Evolutionary conservation across 257 asterid species (phyloP), one percentile per base, ranked within the genome.

Genomic region (Nicotiana noctiflora): DNA sequence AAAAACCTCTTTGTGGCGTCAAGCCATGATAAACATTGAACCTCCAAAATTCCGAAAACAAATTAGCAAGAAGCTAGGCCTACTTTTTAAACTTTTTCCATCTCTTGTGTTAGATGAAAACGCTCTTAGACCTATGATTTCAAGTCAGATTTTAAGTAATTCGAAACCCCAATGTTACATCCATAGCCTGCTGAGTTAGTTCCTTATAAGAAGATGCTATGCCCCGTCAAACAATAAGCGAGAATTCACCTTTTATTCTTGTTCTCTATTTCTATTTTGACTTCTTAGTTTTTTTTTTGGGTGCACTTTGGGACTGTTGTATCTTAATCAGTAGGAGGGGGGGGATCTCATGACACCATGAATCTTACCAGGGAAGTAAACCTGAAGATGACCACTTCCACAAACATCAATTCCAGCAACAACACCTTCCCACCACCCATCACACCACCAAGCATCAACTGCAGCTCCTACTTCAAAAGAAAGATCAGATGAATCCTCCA

Each of bases 371-470:
- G 94, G 92, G 76, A 90, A 86, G 80, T 87, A 93, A 40, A 93
- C 87, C 44, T 84, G 87, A 63, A 88, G 79, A 74, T 67, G 81
- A 40, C 75, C 80, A 44, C 72, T 23, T 32, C 81, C 46, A 59
- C 79, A 64, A 52, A 82, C 64, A 83, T 78, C 85, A 56, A 37
- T 19, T 61, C 92, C 90, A 21, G 79, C 77, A 9, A 89, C 82
- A 25, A 92, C 86, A 27, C 92, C 92, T 88, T 93, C 97, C 95
- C 95, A 91, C 98, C 98, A 91, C 62, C 94, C 97, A 66, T 85
- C 81, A 15, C 86, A 59, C 98, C 89, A 84, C 98, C 94, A 91
- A 34, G 92, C 95, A 83, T 93, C 95, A 60, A 90, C 91, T 13
- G 95, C 87, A 15, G 80, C 83, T 27, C 97, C 97, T 7, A 88